Percentiles rank a stretch among this genome's conserved stretches.
Evolutionary conservation across 202 grass and related monocot species (phyloP).

Genomic region (Hordeum pubiflorum): DNA sequence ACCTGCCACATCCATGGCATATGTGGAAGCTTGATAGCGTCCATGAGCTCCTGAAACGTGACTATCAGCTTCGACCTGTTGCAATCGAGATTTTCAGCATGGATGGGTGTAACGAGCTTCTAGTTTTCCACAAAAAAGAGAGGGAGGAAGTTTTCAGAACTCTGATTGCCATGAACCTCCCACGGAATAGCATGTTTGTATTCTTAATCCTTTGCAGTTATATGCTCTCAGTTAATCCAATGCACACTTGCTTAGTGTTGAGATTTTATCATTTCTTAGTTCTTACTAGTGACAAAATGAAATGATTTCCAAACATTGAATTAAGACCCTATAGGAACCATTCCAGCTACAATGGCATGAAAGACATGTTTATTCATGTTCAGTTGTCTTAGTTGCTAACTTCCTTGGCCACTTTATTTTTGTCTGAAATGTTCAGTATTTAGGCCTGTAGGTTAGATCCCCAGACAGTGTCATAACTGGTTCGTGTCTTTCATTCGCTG

Average conservation of each 20-base stretch:
- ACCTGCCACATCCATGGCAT: constrained; percentile 93
- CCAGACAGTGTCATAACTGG: background rate
- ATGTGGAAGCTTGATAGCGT: constrained; percentile 99
- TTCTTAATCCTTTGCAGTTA: constrained; percentile 33
- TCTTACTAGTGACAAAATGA: constrained; percentile 11
- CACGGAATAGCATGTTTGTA: constrained; percentile 97
- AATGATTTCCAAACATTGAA: constrained; percentile 13
- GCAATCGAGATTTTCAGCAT: constrained; percentile 99
- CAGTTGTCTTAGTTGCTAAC: background rate
- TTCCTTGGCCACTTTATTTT: constrained; percentile 4
- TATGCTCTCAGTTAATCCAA: background rate
- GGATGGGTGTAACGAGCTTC: constrained; percentile 97
- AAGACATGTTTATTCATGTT: background rate
- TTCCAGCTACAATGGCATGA: constrained; percentile 5
- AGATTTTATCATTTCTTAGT: constrained; percentile 1
- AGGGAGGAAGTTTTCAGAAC: constrained; percentile 97
- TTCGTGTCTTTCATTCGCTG: background rate
- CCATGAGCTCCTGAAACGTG: constrained; percentile 92
- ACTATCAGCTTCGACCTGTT: constrained; percentile 96
- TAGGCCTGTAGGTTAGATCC: constrained; percentile 4
- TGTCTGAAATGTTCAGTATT: constrained; percentile 6
- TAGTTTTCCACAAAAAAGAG: constrained; percentile 99
- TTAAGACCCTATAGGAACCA: background rate
- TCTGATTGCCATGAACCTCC: constrained; percentile 92
- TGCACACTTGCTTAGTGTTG: constrained; percentile 19